Percentiles rank a stretch among this genome's conserved stretches.
Conservation (phyloP, 2,329 filamentous ascomycete genomes). For the Fusarium paranaense region DNA sequence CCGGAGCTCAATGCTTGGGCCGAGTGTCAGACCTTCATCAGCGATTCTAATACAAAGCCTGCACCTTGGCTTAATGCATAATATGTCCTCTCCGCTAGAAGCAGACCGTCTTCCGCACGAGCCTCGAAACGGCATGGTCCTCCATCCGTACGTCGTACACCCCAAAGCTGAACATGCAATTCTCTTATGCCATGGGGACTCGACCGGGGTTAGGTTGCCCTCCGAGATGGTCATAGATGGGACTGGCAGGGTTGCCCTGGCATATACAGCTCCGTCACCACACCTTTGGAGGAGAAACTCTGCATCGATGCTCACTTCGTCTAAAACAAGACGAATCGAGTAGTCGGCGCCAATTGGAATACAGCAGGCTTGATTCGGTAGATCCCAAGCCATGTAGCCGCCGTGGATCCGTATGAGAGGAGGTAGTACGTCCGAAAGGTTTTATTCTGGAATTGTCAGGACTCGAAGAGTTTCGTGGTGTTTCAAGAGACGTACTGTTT, state of each 20-base stretch:
- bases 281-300: not conserved
- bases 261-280: conserved; percentile 15
- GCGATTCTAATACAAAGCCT: conserved; percentile 8
- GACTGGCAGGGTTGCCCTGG: conserved; percentile 35
- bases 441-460: conserved; percentile 8
- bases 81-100: conserved; percentile 11
- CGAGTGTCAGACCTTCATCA: conserved; percentile 4
- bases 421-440: not conserved
- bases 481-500: not conserved
- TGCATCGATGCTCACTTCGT: conserved; percentile 11
- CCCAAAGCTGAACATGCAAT: conserved; percentile 20
- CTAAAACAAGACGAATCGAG: conserved; percentile 3
- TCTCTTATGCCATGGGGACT: conserved; percentile 20
- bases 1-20: conserved; percentile 1
- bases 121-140: conserved; percentile 20
- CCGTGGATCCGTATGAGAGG: not conserved
- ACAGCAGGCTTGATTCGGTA: not conserved
- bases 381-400: not conserved
- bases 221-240: conserved; percentile 33
- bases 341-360: not conserved
- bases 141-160: conserved; percentile 17
- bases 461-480: not conserved
- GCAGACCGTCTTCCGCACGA: conserved; percentile 21
- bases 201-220: conserved; percentile 28
- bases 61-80: conserved; percentile 18